phyloP scores from a whole-genome alignment of 345 rosid species.

The Abelmoschus esculentus region DNA sequence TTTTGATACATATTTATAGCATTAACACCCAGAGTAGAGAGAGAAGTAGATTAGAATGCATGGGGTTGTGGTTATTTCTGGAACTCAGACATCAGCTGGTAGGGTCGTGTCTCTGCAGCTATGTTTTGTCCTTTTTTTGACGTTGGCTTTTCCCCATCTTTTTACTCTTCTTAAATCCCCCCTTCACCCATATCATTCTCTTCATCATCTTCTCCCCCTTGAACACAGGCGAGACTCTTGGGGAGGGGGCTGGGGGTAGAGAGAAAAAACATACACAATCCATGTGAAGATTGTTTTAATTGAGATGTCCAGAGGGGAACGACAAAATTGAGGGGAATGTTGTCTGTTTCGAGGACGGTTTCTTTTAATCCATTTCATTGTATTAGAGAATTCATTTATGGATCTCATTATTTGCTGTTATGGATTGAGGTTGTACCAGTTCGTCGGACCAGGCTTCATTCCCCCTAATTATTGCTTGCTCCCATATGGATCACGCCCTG shows the following conservation, averaged over 20 bases:
- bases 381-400: neutral
- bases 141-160: constrained; percentile 28
- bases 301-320: constrained; percentile 18
- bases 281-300: neutral
- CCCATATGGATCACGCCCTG: constrained; percentile 15
- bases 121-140: constrained; percentile 48
- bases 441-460: constrained; percentile 99
- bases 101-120: constrained; percentile 31
- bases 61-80: constrained; percentile 67
- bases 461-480: constrained; percentile 80
- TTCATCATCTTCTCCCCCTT: constrained; percentile 41
- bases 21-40: neutral
- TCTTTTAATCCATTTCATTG: constrained; percentile 15
- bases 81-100: constrained; percentile 39
- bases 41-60: constrained; percentile 23
- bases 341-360: constrained; percentile 92
- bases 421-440: constrained; percentile 22
- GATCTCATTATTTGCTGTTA: neutral
- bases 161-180: constrained; percentile 31
- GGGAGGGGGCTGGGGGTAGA: constrained; percentile 29
- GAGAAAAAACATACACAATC: neutral
- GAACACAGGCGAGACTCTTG: constrained; percentile 57
- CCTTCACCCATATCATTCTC: constrained; percentile 24
- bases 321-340: constrained; percentile 79
- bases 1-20: neutral